Conservation (phyloP, 345 rosid genomes). For the Populus pruinosa region DNA sequence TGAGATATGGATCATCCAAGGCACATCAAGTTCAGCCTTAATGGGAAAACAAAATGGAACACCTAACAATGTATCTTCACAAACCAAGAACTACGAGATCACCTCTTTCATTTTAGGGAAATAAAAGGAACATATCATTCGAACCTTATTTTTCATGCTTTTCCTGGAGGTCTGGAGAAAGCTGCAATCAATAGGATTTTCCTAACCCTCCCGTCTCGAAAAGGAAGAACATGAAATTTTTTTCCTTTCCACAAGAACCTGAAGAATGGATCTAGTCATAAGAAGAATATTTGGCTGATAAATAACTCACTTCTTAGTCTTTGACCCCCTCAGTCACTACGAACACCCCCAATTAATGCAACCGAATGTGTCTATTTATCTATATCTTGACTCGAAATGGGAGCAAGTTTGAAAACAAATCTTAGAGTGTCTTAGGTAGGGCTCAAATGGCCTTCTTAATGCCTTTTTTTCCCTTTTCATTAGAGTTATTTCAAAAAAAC, state of each 20-base stretch:
- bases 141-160: too few species aligned
- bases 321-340: background rate
- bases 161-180: too few species aligned
- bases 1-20: too few species aligned
- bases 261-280: conserved; percentile 6
- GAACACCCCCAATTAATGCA: background rate
- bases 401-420: too few species aligned
- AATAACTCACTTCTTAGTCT: conserved; percentile 11
- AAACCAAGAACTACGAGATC: background rate
- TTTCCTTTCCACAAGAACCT: background rate
- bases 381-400: too few species aligned
- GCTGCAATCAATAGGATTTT: too few species aligned
- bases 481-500: background rate
- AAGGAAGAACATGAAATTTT: background rate
- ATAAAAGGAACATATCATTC: too few species aligned
- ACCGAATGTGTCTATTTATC: conserved; percentile 2
- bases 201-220: too few species aligned
- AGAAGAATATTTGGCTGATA: conserved; percentile 12
- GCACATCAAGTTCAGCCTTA: background rate
- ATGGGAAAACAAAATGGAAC: conserved; percentile 3
- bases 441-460: background rate
- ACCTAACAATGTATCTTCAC: background rate
- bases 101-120: too few species aligned
- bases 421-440: conserved; percentile 4
- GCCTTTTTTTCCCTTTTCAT: too few species aligned